Conservation (phyloP, 2,329 filamentous ascomycete genomes). For the Aspergillus costaricaensis region DNA sequence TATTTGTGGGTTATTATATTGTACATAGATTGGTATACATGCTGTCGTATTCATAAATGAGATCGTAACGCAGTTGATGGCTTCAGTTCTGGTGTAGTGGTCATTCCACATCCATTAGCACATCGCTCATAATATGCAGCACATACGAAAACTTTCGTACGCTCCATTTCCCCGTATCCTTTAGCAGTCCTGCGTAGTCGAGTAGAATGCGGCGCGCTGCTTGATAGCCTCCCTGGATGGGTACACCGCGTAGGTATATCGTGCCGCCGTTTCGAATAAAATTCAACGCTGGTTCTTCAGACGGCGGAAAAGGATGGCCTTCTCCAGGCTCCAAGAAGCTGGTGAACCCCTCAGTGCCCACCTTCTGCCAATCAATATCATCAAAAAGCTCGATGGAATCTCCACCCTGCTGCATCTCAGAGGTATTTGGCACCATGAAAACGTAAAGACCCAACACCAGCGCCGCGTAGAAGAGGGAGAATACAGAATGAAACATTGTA, state of each 20-base stretch:
- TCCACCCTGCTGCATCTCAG: slow-evolving; percentile 29
- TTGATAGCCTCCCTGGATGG: slow-evolving; percentile 53
- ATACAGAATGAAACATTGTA: slow-evolving; percentile 53
- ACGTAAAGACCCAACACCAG: slow-evolving; percentile 56
- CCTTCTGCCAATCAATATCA: slow-evolving; percentile 52
- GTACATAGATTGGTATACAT: background rate
- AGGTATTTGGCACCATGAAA: slow-evolving; percentile 46
- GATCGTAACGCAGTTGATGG: too few relatives aligned
- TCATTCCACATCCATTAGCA: slow-evolving; percentile 41
- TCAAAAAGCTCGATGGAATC: slow-evolving; percentile 50
- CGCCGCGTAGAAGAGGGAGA: slow-evolving; percentile 54
- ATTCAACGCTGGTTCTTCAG: slow-evolving; percentile 36
- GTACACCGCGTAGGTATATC: slow-evolving; percentile 51
- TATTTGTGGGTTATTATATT: slow-evolving; percentile 2
- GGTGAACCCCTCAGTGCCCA: slow-evolving; percentile 51
- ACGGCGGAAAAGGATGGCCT: slow-evolving; percentile 28
- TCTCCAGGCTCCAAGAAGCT: slow-evolving; percentile 39
- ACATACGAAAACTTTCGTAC: slow-evolving; percentile 54
- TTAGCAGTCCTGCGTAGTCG: slow-evolving; percentile 55
- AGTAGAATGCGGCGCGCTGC: slow-evolving; percentile 54
- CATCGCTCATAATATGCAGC: slow-evolving; percentile 58
- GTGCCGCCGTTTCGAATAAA: slow-evolving; percentile 55
- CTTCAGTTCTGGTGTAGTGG: background rate
- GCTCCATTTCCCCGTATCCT: slow-evolving; percentile 56
- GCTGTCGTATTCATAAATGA: background rate